Evolutionary conservation across 805 yeast species (phyloP).

Genomic region (Wickerhamiella kazuoi): DNA sequence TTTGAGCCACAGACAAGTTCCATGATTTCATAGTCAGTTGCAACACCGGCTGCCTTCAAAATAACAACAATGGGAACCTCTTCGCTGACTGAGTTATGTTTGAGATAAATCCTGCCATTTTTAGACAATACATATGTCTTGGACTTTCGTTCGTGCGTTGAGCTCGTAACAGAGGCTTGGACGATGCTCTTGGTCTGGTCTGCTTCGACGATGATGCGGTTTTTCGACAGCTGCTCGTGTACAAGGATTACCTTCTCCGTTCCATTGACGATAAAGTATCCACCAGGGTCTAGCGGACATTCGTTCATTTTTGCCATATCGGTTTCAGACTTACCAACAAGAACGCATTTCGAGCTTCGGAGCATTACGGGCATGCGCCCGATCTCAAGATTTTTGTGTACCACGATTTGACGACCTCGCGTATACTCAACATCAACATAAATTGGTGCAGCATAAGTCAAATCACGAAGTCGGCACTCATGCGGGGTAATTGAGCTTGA

Average conservation of each 20-base stretch:
- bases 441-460: slow-evolving; percentile 89
- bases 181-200: slow-evolving; percentile 88
- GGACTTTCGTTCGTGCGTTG: slow-evolving; percentile 95
- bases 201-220: slow-evolving; percentile 94
- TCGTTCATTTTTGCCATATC: slow-evolving; percentile 82
- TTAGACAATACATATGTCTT: slow-evolving; percentile 91
- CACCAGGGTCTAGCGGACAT: slow-evolving; percentile 98
- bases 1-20: slow-evolving; percentile 88
- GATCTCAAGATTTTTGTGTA: slow-evolving; percentile 78
- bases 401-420: slow-evolving; percentile 78
- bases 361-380: slow-evolving; percentile 99
- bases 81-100: slow-evolving; percentile 89
- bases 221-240: slow-evolving; percentile 91
- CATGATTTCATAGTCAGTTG: slow-evolving; percentile 81
- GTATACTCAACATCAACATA: slow-evolving; percentile 96
- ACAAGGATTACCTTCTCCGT: slow-evolving; percentile 93
- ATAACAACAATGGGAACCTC: slow-evolving; percentile 90
- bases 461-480: slow-evolving; percentile 84
- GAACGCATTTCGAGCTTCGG: slow-evolving; percentile 77
- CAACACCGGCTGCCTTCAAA: slow-evolving; percentile 85
- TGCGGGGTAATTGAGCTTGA: slow-evolving; percentile 43
- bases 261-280: slow-evolving; percentile 93
- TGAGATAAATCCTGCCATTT: slow-evolving; percentile 71
- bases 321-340: slow-evolving; percentile 57
- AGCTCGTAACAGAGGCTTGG: slow-evolving; percentile 94